Evolutionary conservation across 805 yeast genomes (phyloP), one percentile per base, ranked within the genome.

Genomic region (Lipomyces yamadae): DNA sequence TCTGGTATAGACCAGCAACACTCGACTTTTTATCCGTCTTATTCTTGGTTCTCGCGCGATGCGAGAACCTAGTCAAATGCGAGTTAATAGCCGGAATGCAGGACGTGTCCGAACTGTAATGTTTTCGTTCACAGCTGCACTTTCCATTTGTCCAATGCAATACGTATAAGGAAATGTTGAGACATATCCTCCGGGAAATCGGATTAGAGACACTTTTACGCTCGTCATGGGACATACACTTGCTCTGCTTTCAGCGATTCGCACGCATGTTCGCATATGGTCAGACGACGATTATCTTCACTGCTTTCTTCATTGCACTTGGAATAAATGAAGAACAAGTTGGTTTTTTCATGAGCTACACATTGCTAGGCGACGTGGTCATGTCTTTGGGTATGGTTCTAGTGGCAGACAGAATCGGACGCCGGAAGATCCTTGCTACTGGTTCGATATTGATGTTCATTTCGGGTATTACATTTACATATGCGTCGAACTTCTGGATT

Each of bases 351-450:
- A 79, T 85, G 80, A 79, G 86, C 0, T 61, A 80, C 4, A 82
- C 85, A 0, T 77, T 82, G 65, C 66, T 81, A 15, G 88, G 88
- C 3, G 88, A 85, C 73, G 77, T 85, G 55, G 68, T 82, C 24
- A 74, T 81, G 18, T 81, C 85, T 3, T 84, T 83, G 61, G 62
- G 79, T 15, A 69, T 84, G 57, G 80, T 86, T 1, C 56, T 83
- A 34, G 74, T 78, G 2, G 82, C 85, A 0, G 88, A 85, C 71
- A 66, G 72, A n/a, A 67, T 82, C 8, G 88, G 88, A 1, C 77
- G 87, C 45, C 76, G 81, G 37, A 75, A 74, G 58, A 74, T 81
- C 4, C 73, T 84, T 74, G 63, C 79, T 4, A 65, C 78, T 4
- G 81, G 85, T 52, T 79, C 83, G 11, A 55, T 76, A 1, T 68